Base-by-base conservation (phyloP, 2,329 filamentous ascomycete genomes). In the Phoma herbarum region DNA sequence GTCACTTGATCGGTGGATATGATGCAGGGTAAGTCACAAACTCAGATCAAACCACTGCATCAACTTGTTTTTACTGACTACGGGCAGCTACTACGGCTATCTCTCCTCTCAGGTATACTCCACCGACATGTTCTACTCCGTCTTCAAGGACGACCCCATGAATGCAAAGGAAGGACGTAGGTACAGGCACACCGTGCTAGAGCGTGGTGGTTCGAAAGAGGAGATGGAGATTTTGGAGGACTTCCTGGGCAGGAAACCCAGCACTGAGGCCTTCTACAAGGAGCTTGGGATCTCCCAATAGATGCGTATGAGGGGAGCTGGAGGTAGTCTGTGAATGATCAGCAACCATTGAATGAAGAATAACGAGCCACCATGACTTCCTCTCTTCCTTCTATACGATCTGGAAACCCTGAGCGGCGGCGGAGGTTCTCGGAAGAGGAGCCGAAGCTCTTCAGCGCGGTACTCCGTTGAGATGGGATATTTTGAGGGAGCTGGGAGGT, bases 51-150 rank as follows among this genome's bases (percentile, higher is more conserved):
- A 6, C 10, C 14, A 26, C 14, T 3, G 2, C 26, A 22, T 18
- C 7, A 45, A 20, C 2, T 29, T n/a, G 42, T 26, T 16, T 35
- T 16, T 35, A 45, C 64, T 68, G 56, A 72, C 55, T 23, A 10
- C 12, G 14, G 3, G 4, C 42, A 76, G 74, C 18, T 94, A 94
- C 80, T 95, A 95, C 76, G 83, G 81, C 48, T 84, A 84, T 64
- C 72, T 84, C 57, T 79, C 86, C 63, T 92, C 89, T 1, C 86
- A 92, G 75, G 92, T 95, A 18, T 95, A 93, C 79, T 91, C 88
- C 22, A 85, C 89, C 25, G 91, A 96, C 77, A 94, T 96, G 90
- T 96, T 94, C 82, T 88, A 91, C 78, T 85, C 85, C 0, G 88
- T 90, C 45, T 95, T 95, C 80, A 88, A 89, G 80, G 82, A 85